Evolutionary conservation across 495 filamentous ascomycete species (phyloP).

Genomic region (Penicillium parvum): DNA sequence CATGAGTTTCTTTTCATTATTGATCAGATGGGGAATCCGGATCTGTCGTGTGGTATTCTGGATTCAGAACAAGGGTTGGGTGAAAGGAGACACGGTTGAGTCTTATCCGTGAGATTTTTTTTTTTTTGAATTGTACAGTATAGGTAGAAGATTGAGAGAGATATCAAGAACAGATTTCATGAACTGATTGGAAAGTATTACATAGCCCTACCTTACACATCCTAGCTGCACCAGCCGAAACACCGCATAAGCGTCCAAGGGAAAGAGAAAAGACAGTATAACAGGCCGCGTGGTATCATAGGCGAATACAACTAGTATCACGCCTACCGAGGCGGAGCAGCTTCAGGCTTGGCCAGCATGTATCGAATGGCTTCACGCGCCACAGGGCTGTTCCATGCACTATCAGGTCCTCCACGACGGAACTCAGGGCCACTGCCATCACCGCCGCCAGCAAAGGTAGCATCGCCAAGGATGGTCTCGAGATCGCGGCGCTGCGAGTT

Average conservation of each 20-base stretch:
- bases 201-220: constrained; percentile 18
- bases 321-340: constrained; percentile 24
- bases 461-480: constrained; percentile 84
- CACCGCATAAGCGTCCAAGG: constrained; percentile 36
- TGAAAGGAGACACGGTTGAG: not conserved
- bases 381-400: constrained; percentile 51
- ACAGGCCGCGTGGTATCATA: constrained; percentile 7
- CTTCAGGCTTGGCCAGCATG: constrained; percentile 46
- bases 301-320: not conserved
- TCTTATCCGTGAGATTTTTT: not conserved
- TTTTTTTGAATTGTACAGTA: no score
- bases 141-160: not conserved
- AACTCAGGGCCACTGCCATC: constrained; percentile 56
- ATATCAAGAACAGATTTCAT: constrained; percentile 4
- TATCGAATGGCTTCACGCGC: constrained; percentile 47
- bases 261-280: constrained; percentile 15
- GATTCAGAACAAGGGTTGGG: not conserved
- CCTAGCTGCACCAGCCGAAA: constrained; percentile 29
- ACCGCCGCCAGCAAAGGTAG: constrained; percentile 61
- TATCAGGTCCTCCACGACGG: constrained; percentile 48
- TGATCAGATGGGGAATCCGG: not conserved
- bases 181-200: constrained; percentile 17
- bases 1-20: no score
- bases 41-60: not conserved
- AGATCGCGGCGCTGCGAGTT: constrained; percentile 84